Conservation (phyloP, 192 early-diverging fungal genomes). For the Coemansia sp. region DNA sequence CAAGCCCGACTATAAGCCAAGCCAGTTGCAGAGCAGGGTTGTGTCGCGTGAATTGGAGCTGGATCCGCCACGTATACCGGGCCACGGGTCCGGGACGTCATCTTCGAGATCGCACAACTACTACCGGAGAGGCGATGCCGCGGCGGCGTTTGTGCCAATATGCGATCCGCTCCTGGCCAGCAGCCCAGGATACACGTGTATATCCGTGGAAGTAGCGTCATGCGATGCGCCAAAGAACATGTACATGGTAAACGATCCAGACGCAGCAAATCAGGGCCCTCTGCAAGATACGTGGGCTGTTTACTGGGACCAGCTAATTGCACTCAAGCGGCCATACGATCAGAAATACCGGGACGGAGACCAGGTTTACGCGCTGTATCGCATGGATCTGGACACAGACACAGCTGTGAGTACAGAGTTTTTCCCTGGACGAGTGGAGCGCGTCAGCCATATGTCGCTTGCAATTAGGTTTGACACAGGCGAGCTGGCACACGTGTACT, state of each 20-base stretch:
- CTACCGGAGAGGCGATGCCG: conserved; percentile 43
- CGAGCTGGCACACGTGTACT: conserved; percentile 42
- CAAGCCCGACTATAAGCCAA: background rate
- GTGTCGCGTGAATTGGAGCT: conserved; percentile 21
- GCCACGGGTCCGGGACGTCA: background rate
- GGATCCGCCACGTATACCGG: conserved; percentile 32
- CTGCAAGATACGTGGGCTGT: conserved; percentile 34
- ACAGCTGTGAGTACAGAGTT: conserved; percentile 46
- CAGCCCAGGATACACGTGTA: conserved; percentile 22
- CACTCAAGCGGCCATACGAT: conserved; percentile 42
- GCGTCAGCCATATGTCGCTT: conserved; percentile 23
- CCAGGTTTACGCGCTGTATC: conserved; percentile 50
- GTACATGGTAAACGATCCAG: conserved; percentile 41
- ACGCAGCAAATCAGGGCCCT: background rate
- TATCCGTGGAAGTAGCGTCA: conserved; percentile 23
- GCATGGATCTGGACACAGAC: conserved; percentile 29
- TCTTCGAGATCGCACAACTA: conserved; percentile 26
- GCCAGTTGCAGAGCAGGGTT: background rate
- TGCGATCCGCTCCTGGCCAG: conserved; percentile 13
- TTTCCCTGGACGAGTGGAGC: conserved; percentile 34
- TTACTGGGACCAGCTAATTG: conserved; percentile 49
- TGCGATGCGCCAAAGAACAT: conserved; percentile 37
- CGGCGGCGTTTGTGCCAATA: conserved; percentile 38
- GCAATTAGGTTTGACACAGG: conserved; percentile 33
- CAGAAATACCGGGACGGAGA: conserved; percentile 39